A percentile compares a stretch with the other conserved stretches of the same genome.
Evolutionary conservation across 805 yeast genomes (phyloP).

Genomic region (Pichia kluyveri): DNA sequence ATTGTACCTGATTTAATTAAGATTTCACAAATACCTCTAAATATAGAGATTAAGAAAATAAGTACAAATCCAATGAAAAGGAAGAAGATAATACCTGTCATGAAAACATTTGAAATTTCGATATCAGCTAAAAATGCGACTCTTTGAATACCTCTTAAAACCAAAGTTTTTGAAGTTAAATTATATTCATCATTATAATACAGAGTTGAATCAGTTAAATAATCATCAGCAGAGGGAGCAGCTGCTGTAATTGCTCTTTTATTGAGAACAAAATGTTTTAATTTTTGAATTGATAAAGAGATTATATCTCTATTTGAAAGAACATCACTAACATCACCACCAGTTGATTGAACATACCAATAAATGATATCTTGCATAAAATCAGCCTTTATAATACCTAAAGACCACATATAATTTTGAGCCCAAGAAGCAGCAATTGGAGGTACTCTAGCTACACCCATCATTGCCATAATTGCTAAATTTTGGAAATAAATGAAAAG

Average conservation of each 20-base stretch:
- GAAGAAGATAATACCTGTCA: conserved; percentile 81
- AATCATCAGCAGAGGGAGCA: conserved; percentile 33
- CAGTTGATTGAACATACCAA: conserved; percentile 84
- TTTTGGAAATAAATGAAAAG: conserved; percentile 90
- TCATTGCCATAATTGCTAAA: conserved; percentile 86
- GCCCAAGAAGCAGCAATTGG: conserved; percentile 94
- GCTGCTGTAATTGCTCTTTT: conserved; percentile 32
- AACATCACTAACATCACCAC: conserved; percentile 77
- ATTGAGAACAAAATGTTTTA: conserved; percentile 9
- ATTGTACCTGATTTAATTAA: conserved; percentile 49
- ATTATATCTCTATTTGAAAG: conserved; percentile 52
- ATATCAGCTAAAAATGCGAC: conserved; percentile 78
- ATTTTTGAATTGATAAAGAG: conserved; percentile 79
- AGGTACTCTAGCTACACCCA: conserved; percentile 87
- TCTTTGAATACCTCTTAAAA: conserved; percentile 86
- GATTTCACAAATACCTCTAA: conserved; percentile 63
- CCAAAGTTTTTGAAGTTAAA: conserved; percentile 59
- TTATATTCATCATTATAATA: conserved; percentile 69
- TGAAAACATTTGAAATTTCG: conserved; percentile 76
- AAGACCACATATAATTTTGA: conserved; percentile 88
- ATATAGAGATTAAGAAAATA: conserved; percentile 45
- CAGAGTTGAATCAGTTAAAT: conserved; percentile 39
- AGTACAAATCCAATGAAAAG: conserved; percentile 63
- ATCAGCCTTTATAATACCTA: conserved; percentile 70
- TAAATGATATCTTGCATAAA: conserved; percentile 83